Percentiles rank a stretch among this genome's conserved stretches.
Conservation (phyloP, 257 asterid genomes). For the Solanum commersonii region DNA sequence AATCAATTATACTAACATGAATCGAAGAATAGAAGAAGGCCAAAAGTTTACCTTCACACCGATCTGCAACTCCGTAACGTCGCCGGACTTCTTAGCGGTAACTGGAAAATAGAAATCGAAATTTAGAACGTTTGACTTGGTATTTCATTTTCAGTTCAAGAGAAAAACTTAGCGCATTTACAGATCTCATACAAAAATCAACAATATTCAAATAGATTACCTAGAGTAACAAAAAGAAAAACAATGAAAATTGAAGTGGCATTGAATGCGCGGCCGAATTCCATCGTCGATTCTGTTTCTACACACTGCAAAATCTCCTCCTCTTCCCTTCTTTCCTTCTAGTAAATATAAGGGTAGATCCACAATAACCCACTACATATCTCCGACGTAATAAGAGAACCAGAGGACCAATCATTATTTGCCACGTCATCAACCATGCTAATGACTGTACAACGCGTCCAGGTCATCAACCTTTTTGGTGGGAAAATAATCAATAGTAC, state of each 20-base stretch:
- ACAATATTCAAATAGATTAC: constrained; percentile 17
- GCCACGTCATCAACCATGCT: constrained; percentile 20
- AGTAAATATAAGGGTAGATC: background rate
- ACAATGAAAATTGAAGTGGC: constrained; percentile 25
- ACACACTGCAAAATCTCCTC: background rate
- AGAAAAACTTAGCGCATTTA: background rate
- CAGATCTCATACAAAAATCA: constrained; percentile 6
- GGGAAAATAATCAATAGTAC: background rate
- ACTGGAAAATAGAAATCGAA: constrained; percentile 17
- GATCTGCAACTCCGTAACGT: constrained; percentile 87
- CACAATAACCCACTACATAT: background rate
- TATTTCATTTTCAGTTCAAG: background rate
- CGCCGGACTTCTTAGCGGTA: constrained; percentile 70
- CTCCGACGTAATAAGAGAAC: background rate
- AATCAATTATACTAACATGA: background rate
- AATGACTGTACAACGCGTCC: background rate
- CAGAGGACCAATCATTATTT: constrained; percentile 25
- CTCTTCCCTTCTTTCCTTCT: background rate
- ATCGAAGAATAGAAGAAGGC: background rate
- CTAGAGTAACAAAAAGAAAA: constrained; percentile 29
- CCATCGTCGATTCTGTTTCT: constrained; percentile 19
- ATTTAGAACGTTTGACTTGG: background rate
- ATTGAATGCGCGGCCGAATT: constrained; percentile 11
- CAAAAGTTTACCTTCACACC: constrained; percentile 70
- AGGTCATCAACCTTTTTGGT: background rate